A percentile compares a stretch with the other conserved stretches of the same genome.
These are phyloP conservation scores for Parafenestella ontariensis DNA, from an alignment of 2,329 filamentous ascomycete species.

Conservation along the genomic window DNA sequence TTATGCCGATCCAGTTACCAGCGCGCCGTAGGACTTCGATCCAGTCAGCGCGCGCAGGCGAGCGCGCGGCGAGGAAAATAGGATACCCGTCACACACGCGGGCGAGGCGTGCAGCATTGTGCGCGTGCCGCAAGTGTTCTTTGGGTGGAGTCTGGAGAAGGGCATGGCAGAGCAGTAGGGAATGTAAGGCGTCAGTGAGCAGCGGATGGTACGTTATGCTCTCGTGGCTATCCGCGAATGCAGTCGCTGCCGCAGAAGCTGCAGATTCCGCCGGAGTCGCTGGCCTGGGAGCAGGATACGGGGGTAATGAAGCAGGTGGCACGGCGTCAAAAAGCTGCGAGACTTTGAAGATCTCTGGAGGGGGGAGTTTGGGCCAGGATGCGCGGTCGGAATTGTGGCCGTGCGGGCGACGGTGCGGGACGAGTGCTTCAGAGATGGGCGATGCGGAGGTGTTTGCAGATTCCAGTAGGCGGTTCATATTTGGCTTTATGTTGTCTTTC, in stretches of 20 bases:
- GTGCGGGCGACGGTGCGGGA: conserved; percentile 48
- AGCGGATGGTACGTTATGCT: conserved; percentile 81
- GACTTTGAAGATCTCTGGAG: conserved; percentile 61
- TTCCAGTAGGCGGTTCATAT: conserved; percentile 37
- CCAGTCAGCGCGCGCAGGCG: conserved; percentile 79
- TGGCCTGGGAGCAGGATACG: conserved; percentile 62
- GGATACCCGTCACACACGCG: conserved; percentile 81
- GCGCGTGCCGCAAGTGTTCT: conserved; percentile 78
- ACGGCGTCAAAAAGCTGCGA: conserved; percentile 74
- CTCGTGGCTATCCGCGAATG: conserved; percentile 61
- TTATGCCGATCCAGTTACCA: conserved; percentile 73
- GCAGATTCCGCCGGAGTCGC: conserved; percentile 35
- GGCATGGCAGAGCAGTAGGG: conserved; percentile 78
- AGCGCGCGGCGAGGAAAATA: conserved; percentile 75
- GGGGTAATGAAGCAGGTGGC: conserved; percentile 70
- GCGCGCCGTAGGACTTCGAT: conserved; percentile 73
- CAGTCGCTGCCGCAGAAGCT: conserved; percentile 43
- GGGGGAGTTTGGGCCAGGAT: conserved; percentile 57
- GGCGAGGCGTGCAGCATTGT: conserved; percentile 79
- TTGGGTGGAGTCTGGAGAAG: conserved; percentile 79
- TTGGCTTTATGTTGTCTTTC: conserved; percentile 23
- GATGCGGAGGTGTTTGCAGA: conserved; percentile 24
- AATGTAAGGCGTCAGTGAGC: conserved; percentile 79
- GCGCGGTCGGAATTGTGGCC: conserved; percentile 41
- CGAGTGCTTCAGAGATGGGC: conserved; percentile 51